These are phyloP conservation scores for Berkeleyomyces basicola DNA, from an alignment of 2,329 filamentous ascomycete genomes.

Conservation along the genomic window DNA sequence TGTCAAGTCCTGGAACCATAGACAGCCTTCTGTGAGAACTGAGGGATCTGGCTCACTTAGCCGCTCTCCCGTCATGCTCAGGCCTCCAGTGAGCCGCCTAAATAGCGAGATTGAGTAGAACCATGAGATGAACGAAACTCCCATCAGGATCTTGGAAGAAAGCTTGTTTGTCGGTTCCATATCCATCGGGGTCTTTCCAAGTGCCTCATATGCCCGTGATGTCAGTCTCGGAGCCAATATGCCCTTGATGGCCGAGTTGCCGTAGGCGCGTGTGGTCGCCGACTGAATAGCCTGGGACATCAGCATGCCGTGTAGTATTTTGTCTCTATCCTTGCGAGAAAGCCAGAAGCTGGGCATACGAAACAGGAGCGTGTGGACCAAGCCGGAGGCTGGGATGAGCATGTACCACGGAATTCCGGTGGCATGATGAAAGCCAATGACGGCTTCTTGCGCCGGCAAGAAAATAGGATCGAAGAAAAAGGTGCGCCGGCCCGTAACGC, in stretches of 20 bases:
- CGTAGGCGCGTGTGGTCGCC: constrained; percentile 17
- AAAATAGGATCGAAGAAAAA: constrained; percentile 17
- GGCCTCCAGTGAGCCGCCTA: constrained; percentile 17
- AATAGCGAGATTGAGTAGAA: constrained; percentile 15
- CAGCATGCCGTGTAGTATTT: constrained; percentile 16
- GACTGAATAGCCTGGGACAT: constrained; percentile 18
- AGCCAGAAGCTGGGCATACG: constrained; percentile 33
- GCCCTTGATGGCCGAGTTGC: constrained; percentile 19
- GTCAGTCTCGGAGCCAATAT: not conserved
- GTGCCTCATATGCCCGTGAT: not conserved
- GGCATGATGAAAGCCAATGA: constrained; percentile 27
- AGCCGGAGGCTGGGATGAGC: constrained; percentile 34
- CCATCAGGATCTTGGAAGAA: constrained; percentile 3
- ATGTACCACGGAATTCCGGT: constrained; percentile 36
- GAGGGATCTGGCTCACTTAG: constrained; percentile 22
- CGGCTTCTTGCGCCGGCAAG: constrained; percentile 25
- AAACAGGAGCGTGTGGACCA: constrained; percentile 28
- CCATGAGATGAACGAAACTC: constrained; percentile 11
- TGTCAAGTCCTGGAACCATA: constrained; percentile 41
- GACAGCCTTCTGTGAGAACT: constrained; percentile 31
- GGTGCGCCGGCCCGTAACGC: constrained; percentile 1
- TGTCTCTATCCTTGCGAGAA: constrained; percentile 17
- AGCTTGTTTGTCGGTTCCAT: constrained; percentile 18
- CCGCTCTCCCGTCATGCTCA: constrained; percentile 14
- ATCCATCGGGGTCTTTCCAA: constrained; percentile 1